These are phyloP conservation scores for Annona squamosa DNA, from an alignment of 164 flowering plant genomes.

Conservation along the genomic window DNA sequence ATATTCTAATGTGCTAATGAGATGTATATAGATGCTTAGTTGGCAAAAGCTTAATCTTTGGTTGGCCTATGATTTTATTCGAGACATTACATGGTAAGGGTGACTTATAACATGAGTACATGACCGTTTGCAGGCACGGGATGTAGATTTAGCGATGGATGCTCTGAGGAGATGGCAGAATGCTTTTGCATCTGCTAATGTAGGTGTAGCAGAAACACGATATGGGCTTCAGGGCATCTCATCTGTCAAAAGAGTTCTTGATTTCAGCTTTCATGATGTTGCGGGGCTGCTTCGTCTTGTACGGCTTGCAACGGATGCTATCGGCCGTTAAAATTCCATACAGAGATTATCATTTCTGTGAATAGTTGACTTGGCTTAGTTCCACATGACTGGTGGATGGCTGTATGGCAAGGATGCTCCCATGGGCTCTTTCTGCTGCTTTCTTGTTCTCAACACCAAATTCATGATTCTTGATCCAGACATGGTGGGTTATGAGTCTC, in stretches of 20 bases:
- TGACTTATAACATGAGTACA: neutral
- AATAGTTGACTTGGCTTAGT: conserved; percentile 19
- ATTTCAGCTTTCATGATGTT: conserved; percentile 75
- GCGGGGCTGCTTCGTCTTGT: conserved; percentile 52
- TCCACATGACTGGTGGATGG: conserved; percentile 12
- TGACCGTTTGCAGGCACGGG: conserved; percentile 47
- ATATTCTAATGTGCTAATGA: too few relatives aligned
- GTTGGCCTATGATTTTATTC: too few relatives aligned
- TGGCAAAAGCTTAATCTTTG: too few relatives aligned
- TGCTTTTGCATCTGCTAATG: conserved; percentile 54
- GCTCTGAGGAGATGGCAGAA: conserved; percentile 53
- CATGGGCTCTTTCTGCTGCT: conserved; percentile 1
- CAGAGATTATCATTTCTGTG: conserved; percentile 17
- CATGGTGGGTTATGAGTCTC: neutral
- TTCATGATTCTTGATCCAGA: neutral
- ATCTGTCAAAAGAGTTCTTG: conserved; percentile 55
- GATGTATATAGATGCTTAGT: too few relatives aligned
- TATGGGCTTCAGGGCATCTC: conserved; percentile 29
- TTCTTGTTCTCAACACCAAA: neutral
- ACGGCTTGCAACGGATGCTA: conserved; percentile 54
- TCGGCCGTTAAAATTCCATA: conserved; percentile 32
- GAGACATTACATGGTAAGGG: too few relatives aligned
- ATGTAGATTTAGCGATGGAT: conserved; percentile 68
- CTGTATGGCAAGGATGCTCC: conserved; percentile 5
- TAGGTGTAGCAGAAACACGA: conserved; percentile 25